Evolutionary conservation across 2,329 filamentous ascomycete genomes (phyloP).

Genomic region (Didymellaceae sp.): DNA sequence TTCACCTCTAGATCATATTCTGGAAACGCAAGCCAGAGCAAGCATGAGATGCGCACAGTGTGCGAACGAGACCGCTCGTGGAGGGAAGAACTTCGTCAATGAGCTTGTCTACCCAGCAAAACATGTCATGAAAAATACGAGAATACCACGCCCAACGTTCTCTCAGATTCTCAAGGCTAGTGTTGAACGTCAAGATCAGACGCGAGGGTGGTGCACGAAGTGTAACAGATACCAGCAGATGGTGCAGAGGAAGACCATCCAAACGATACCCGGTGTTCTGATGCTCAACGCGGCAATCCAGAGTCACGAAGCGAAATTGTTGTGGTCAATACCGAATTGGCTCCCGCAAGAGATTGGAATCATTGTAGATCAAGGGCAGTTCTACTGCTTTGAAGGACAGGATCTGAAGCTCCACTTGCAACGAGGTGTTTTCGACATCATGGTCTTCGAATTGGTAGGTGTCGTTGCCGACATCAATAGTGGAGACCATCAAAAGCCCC

Average conservation of each 20-base stretch:
- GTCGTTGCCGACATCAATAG: conserved; percentile 89
- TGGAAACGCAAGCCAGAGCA: conserved; percentile 74
- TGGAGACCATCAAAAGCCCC: conserved; percentile 82
- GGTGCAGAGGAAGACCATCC: conserved; percentile 82
- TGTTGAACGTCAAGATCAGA: conserved; percentile 86
- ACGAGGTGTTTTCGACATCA: conserved; percentile 78
- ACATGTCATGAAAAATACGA: conserved; percentile 63
- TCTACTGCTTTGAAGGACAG: conserved; percentile 93
- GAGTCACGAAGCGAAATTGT: conserved; percentile 72
- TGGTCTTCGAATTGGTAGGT: conserved; percentile 89
- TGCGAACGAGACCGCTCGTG: conserved; percentile 80
- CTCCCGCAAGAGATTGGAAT: conserved; percentile 93
- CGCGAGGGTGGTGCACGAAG: conserved; percentile 89
- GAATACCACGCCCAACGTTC: conserved; percentile 66
- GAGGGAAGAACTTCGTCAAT: conserved; percentile 80
- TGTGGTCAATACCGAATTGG: conserved; percentile 92
- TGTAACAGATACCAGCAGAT: conserved; percentile 92
- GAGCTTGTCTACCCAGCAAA: conserved; percentile 81
- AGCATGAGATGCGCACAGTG: conserved; percentile 87
- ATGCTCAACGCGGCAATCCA: conserved; percentile 84
- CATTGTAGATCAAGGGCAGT: conserved; percentile 86
- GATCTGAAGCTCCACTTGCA: conserved; percentile 83
- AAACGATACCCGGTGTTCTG: conserved; percentile 81
- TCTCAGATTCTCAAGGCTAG: conserved; percentile 92
- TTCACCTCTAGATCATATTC: conserved; percentile 71